These are phyloP conservation scores for Hypoxylon lienhwacheense DNA, from an alignment of 495 filamentous ascomycete species.

Conservation along the genomic window DNA sequence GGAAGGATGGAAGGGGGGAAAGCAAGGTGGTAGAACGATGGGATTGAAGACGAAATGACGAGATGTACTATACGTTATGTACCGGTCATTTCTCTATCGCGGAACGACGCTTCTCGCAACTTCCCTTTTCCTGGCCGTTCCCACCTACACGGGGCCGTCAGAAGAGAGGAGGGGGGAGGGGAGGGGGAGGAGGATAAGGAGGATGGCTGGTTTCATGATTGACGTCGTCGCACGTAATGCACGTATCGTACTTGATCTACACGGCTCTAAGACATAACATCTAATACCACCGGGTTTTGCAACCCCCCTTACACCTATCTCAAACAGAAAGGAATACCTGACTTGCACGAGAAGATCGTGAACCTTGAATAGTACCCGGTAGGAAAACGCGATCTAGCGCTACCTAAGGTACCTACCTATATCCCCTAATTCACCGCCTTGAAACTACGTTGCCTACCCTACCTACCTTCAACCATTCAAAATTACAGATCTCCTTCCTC, in stretches of 20 bases:
- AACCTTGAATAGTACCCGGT: too few species aligned
- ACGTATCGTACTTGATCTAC: background rate
- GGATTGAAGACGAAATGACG: slow-evolving; percentile 8
- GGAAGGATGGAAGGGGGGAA: background rate
- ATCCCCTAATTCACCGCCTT: too few species aligned
- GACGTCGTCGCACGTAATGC: slow-evolving; percentile 22
- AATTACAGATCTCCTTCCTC: too few species aligned
- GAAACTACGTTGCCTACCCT: too few species aligned
- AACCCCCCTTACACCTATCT: too few species aligned
- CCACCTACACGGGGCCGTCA: background rate
- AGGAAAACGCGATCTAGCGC: too few species aligned
- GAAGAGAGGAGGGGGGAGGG: background rate
- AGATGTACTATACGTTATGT: slow-evolving; percentile 22
- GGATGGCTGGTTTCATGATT: slow-evolving; percentile 10
- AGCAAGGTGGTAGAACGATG: background rate
- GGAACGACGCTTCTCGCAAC: slow-evolving; percentile 11
- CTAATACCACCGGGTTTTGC: too few species aligned
- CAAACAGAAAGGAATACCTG: too few species aligned
- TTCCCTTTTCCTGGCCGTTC: background rate
- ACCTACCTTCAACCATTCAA: too few species aligned
- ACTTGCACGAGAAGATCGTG: too few species aligned
- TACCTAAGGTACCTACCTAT: too few species aligned
- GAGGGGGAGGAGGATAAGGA: background rate
- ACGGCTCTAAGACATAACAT: too few species aligned
- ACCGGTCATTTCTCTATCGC: slow-evolving; percentile 3